Conservation (phyloP, 805 yeast genomes). For the Wickerhamiella galacta region DNA sequence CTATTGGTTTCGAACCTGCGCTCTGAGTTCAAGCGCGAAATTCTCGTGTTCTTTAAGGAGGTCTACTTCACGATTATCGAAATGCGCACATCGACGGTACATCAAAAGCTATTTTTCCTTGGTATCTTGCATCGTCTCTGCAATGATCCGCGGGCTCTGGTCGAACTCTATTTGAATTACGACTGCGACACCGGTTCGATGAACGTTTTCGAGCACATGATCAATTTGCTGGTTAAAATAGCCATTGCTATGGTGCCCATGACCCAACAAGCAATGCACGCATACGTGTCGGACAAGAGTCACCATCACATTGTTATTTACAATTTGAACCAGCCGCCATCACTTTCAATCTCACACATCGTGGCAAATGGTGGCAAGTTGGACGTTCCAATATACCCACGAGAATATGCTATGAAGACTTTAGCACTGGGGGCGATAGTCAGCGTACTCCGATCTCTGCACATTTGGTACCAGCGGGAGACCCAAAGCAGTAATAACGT, state of each 20-base stretch:
- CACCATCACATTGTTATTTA: conserved; percentile 53
- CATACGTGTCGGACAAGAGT: conserved; percentile 32
- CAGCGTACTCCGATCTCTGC: conserved; percentile 61
- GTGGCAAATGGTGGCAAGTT: conserved; percentile 21
- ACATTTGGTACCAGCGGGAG: conserved; percentile 42
- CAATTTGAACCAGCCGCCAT: conserved; percentile 56
- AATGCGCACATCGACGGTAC: conserved; percentile 77
- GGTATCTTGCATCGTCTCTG: conserved; percentile 68
- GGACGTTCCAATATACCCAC: conserved; percentile 28
- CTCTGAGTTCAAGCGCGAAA: conserved; percentile 76
- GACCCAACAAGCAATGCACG: conserved; percentile 46
- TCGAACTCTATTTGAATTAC: conserved; percentile 85
- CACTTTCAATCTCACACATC: conserved; percentile 53
- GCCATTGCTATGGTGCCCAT: conserved; percentile 59
- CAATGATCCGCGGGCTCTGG: conserved; percentile 74
- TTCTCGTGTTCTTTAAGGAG: conserved; percentile 84
- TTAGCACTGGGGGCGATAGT: conserved; percentile 66
- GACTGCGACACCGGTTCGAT: conserved; percentile 69
- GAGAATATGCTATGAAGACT: conserved; percentile 73
- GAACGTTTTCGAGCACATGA: conserved; percentile 70
- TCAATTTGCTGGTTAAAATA: conserved; percentile 57
- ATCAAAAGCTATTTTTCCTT: conserved; percentile 78
- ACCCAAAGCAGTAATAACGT: not conserved
- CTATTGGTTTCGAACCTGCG: conserved; percentile 66
- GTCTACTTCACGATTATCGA: conserved; percentile 90